Conservation (phyloP, 345 rosid genomes). For the Boechera divaricarpa region DNA sequence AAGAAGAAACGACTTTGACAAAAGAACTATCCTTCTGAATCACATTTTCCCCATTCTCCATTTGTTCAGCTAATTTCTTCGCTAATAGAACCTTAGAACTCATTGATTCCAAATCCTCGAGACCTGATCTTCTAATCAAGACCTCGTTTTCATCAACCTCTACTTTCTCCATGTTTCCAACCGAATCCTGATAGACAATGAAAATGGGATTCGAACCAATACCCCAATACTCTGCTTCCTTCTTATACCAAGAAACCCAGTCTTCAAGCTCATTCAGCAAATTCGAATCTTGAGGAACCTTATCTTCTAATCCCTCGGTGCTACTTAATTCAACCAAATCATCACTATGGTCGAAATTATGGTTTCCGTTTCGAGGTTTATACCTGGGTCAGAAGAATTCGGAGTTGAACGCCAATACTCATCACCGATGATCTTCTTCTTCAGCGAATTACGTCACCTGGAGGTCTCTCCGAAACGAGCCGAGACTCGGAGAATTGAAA, state of each 20-base stretch:
- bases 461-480: constrained; percentile 62
- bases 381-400: constrained; percentile 40
- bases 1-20: constrained; percentile 62
- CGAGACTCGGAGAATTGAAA: constrained; percentile 47
- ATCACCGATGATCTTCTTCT: constrained; percentile 64
- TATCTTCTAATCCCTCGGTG: constrained; percentile 42
- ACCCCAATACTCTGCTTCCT: constrained; percentile 76
- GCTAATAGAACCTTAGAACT: constrained; percentile 59
- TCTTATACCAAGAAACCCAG: constrained; percentile 68
- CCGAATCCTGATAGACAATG: constrained; percentile 57
- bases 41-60: constrained; percentile 63
- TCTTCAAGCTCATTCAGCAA: constrained; percentile 61
- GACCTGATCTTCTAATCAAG: constrained; percentile 48
- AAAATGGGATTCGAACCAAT: constrained; percentile 71
- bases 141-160: constrained; percentile 65
- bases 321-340: constrained; percentile 36
- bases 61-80: constrained; percentile 62
- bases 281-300: constrained; percentile 52
- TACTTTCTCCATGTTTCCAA: constrained; percentile 67
- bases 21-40: constrained; percentile 71
- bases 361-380: constrained; percentile 43
- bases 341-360: background rate
- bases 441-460: constrained; percentile 67
- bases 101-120: constrained; percentile 46
- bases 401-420: constrained; percentile 59